Evolutionary conservation across 2,329 filamentous ascomycete genomes (phyloP).

Genomic region (Aureobasidium namibiae): DNA sequence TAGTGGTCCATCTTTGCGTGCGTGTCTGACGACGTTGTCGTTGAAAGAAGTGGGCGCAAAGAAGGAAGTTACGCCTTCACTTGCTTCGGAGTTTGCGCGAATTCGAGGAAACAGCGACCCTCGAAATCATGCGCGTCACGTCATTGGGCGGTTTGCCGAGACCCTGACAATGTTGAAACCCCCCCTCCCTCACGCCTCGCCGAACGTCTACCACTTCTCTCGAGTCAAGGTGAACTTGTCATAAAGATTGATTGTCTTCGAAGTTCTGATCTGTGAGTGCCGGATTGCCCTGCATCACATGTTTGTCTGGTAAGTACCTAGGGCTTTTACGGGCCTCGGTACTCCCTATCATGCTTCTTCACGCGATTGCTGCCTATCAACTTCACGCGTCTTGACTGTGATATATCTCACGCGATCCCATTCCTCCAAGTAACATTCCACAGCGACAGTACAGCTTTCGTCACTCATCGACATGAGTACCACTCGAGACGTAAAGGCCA

Average conservation of each 20-base stretch:
- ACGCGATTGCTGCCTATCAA: neutral
- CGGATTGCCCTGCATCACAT: neutral
- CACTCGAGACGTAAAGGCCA: neutral
- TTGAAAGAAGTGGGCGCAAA: neutral
- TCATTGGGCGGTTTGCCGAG: constrained; percentile 4
- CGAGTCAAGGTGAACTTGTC: neutral
- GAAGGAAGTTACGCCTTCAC: neutral
- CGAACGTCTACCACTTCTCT: neutral
- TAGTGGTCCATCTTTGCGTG: constrained; percentile 6
- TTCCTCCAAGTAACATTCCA: neutral
- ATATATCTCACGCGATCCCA: neutral
- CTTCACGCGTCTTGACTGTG: neutral
- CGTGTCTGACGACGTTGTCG: neutral
- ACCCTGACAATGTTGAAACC: neutral
- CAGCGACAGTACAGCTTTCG: neutral
- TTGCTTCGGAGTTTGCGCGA: neutral
- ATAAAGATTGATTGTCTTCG: neutral
- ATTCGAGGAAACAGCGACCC: constrained; percentile 6
- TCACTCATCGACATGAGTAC: neutral
- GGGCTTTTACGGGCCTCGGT: neutral
- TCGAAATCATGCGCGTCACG: neutral
- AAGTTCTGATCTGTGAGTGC: neutral
- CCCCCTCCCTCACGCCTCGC: neutral
- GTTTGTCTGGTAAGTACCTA: neutral
- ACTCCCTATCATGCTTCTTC: neutral